Percentiles rank a stretch among this genome's conserved stretches.
Conservation (phyloP, 495 filamentous ascomycete genomes). For the Gamarada debralockiae region DNA sequence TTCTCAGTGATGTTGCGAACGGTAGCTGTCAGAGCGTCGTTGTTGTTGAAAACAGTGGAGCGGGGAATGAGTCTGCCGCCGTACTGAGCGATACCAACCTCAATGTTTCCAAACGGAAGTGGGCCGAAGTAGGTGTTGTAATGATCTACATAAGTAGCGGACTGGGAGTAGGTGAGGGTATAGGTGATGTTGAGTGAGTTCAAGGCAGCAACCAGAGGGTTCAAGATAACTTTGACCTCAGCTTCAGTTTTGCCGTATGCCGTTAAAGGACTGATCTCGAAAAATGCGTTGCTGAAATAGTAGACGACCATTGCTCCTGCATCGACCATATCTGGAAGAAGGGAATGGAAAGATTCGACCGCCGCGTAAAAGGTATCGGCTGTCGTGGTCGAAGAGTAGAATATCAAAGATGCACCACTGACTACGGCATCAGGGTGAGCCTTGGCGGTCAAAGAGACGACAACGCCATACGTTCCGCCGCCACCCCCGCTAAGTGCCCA, state of each 20-base stretch:
- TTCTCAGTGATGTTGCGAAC: conserved; percentile 42
- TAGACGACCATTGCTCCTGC: conserved; percentile 46
- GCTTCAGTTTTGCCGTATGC: conserved; percentile 30
- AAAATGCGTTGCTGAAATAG: conserved; percentile 43
- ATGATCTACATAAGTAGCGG: conserved; percentile 43
- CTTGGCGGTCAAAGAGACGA: conserved; percentile 41
- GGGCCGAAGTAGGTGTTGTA: conserved; percentile 42
- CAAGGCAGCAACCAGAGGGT: conserved; percentile 29
- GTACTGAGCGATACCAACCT: conserved; percentile 47
- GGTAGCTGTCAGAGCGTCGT: conserved; percentile 33
- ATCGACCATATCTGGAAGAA: conserved; percentile 43
- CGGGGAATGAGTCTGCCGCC: conserved; percentile 58
- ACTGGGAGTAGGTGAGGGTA: conserved; percentile 28
- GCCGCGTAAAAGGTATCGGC: conserved; percentile 42
- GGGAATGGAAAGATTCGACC: conserved; percentile 35
- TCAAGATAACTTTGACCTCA: conserved; percentile 30
- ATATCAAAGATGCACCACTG: conserved; percentile 30
- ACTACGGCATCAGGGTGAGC: conserved; percentile 23
- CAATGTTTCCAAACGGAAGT: conserved; percentile 38
- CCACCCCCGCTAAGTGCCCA: conserved; percentile 61
- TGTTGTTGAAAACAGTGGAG: conserved; percentile 37
- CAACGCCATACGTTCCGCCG: conserved; percentile 45
- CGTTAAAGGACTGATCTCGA: conserved; percentile 40
- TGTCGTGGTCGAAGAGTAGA: conserved; percentile 25
- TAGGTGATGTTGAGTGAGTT: conserved; percentile 27